A percentile compares a stretch with the other conserved stretches of the same genome.
Conservation (phyloP, 2,329 filamentous ascomycete species). For the Ceratocystis albifundus region DNA sequence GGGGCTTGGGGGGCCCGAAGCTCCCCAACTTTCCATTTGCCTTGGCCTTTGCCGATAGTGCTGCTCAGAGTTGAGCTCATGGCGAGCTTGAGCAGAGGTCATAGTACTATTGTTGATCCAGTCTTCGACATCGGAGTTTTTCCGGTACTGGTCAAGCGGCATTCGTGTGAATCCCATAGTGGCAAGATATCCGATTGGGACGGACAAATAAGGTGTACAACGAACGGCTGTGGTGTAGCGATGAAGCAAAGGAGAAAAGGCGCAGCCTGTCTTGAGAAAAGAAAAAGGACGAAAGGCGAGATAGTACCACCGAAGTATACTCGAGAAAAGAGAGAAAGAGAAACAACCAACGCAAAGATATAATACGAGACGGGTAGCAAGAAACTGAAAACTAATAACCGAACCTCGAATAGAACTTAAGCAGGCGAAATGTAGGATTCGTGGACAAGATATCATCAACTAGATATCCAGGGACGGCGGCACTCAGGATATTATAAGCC, state of each 20-base stretch:
- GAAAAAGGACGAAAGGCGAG: not conserved
- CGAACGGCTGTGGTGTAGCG: not conserved
- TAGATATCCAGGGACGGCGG: not conserved
- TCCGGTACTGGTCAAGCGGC: constrained; percentile 13
- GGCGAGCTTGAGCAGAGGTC: constrained; percentile 1
- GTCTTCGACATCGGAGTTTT: constrained; percentile 6
- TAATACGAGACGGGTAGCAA: not conserved
- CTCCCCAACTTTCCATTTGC: constrained; percentile 18
- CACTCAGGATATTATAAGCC: constrained; percentile 6
- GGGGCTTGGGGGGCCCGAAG: constrained; percentile 5
- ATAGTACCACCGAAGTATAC: not conserved
- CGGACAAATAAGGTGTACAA: not conserved
- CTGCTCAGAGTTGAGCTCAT: constrained; percentile 18
- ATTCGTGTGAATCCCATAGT: constrained; percentile 13
- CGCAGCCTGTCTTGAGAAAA: not conserved
- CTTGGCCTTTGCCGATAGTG: constrained; percentile 14
- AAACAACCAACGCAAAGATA: not conserved
- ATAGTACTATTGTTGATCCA: constrained; percentile 1
- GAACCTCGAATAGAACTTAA: not conserved
- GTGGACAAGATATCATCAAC: not conserved
- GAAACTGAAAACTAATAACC: not conserved
- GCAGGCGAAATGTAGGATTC: not conserved
- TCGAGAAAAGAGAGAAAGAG: not conserved
- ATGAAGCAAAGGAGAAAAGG: not conserved
- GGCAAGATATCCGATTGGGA: not conserved